These are phyloP conservation scores for Eucalyptus microcorys DNA, from an alignment of 345 rosid species.

Conservation along the genomic window DNA sequence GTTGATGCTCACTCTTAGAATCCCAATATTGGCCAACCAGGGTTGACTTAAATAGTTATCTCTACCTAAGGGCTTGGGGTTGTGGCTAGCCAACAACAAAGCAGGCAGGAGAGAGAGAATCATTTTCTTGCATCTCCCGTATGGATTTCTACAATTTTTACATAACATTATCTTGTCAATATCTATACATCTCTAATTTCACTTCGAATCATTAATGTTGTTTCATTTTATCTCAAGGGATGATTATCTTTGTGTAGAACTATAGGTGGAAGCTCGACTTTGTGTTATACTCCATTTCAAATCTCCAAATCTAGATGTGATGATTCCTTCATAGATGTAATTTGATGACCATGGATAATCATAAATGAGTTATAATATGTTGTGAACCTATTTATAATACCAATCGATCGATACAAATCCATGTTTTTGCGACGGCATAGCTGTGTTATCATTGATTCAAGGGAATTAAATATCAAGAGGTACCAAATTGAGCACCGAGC, in stretches of 20 bases:
- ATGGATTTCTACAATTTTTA: not conserved
- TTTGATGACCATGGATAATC: fast-evolving
- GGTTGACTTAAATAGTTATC: not conserved
- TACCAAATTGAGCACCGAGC: not conserved
- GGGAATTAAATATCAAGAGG: not conserved
- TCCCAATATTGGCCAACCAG: not conserved
- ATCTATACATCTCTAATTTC: not conserved
- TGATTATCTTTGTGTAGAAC: not conserved
- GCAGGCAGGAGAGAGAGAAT: not conserved
- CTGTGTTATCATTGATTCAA: not conserved
- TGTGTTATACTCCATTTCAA: too few species aligned
- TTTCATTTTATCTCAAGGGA: not conserved
- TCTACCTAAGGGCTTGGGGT: not conserved
- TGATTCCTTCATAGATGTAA: fast-evolving
- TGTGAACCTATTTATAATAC: fast-evolving
- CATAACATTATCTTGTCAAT: not conserved
- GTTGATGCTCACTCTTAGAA: not conserved
- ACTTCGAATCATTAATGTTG: not conserved
- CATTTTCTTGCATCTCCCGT: not conserved
- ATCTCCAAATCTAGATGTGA: not conserved
- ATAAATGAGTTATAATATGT: not conserved
- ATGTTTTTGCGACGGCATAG: not conserved
- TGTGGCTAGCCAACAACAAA: not conserved
- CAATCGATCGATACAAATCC: fast-evolving
- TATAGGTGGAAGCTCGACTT: not conserved